Conservation (phyloP, 2,329 filamentous ascomycete species). For the Hortaea werneckii region DNA sequence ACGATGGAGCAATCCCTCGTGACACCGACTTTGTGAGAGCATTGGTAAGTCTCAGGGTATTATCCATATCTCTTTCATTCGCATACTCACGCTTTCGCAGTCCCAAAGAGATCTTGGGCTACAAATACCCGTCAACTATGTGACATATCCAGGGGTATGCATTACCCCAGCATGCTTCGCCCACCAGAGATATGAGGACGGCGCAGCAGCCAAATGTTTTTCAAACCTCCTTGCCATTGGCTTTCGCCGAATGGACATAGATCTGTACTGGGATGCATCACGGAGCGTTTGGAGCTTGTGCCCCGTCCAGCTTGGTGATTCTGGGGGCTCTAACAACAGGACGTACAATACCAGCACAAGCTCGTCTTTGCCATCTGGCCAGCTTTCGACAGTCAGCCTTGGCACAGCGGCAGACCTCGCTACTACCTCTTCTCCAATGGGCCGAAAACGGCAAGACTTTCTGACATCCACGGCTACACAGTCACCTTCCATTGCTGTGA, state of each 20-base stretch:
- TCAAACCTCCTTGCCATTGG: slow-evolving; percentile 53
- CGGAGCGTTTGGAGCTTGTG: slow-evolving; percentile 50
- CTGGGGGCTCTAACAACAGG: slow-evolving; percentile 2
- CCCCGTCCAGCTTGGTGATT: slow-evolving; percentile 40
- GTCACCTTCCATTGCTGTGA: no score
- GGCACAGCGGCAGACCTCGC: no score
- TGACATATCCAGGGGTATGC: slow-evolving; percentile 47
- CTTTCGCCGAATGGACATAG: slow-evolving; percentile 48
- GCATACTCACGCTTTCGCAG: slow-evolving; percentile 26
- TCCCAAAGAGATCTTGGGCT: slow-evolving; percentile 52
- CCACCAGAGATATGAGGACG: slow-evolving; percentile 42
- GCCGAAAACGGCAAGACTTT: no score
- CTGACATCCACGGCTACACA: no score
- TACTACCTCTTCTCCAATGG: no score
- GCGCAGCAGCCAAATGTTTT: slow-evolving; percentile 44
- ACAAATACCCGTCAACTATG: slow-evolving; percentile 52
- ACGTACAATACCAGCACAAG: neutral
- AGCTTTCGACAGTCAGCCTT: neutral
- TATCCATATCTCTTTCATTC: neutral
- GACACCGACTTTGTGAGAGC: slow-evolving; percentile 15
- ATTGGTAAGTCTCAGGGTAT: slow-evolving; percentile 15
- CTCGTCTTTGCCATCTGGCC: neutral
- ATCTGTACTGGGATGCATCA: slow-evolving; percentile 53
- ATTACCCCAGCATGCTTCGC: slow-evolving; percentile 51
- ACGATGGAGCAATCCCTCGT: slow-evolving; percentile 13